Evolutionary conservation across 2,329 filamentous ascomycete genomes (phyloP).

Genomic region (Sordariomycetes sp.): DNA sequence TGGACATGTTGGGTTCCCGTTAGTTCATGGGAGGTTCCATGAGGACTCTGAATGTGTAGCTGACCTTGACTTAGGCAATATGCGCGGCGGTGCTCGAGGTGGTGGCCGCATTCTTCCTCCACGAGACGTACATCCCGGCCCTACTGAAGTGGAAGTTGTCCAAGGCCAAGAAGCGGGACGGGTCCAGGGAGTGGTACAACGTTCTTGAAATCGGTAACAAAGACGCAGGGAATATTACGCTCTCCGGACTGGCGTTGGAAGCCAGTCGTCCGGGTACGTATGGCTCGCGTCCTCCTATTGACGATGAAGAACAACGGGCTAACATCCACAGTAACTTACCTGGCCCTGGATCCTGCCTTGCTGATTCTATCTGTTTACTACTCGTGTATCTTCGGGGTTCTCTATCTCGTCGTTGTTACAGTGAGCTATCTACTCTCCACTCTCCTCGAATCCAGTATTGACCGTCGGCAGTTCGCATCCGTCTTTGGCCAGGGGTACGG

Average conservation of each 20-base stretch:
- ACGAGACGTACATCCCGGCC: background rate
- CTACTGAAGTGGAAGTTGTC: background rate
- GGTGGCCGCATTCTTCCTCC: background rate
- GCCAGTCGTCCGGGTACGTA: background rate
- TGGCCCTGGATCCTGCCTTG: background rate
- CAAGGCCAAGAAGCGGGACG: background rate
- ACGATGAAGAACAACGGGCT: too few relatives aligned
- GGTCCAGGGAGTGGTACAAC: background rate
- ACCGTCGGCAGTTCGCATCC: background rate
- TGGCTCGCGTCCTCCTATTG: too few relatives aligned
- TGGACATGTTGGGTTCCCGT: constrained; percentile 6
- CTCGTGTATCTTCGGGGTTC: constrained; percentile 2
- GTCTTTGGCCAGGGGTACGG: background rate
- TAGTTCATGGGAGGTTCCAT: background rate
- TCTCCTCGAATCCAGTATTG: background rate
- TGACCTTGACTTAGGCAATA: background rate
- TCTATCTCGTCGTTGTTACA: constrained; percentile 5
- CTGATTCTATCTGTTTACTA: background rate
- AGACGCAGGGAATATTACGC: background rate
- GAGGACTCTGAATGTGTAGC: too few relatives aligned
- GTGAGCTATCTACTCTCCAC: background rate
- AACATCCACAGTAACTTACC: too few relatives aligned
- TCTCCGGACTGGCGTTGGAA: background rate
- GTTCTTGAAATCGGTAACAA: background rate
- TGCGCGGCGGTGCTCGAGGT: background rate